Evolutionary conservation across 2,329 filamentous ascomycete species (phyloP).

Genomic region (Xylaria sp.): DNA sequence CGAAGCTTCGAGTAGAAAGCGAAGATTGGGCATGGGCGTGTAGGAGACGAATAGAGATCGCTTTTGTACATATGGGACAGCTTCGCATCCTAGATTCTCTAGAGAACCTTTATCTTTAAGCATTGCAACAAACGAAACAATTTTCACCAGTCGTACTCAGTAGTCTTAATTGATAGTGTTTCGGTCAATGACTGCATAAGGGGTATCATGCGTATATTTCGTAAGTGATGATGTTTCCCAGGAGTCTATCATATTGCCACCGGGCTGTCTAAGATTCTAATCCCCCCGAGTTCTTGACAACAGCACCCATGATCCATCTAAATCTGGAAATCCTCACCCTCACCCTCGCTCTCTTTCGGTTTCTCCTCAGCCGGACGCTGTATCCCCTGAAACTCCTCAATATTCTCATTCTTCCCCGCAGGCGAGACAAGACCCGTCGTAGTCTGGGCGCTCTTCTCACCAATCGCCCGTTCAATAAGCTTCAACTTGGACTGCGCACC

Average conservation of each 20-base stretch:
- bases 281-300: background rate
- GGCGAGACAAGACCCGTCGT: constrained; percentile 2
- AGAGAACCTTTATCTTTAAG: constrained; percentile 8
- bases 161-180: background rate
- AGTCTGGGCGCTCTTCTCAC: constrained; percentile 29
- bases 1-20: constrained; percentile 52
- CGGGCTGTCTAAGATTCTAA: background rate
- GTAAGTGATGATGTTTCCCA: background rate
- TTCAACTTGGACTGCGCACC: constrained; percentile 78
- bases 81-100: constrained; percentile 28
- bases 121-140: constrained; percentile 2
- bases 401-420: constrained; percentile 25
- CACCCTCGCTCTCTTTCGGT: background rate
- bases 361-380: constrained; percentile 5
- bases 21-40: constrained; percentile 16
- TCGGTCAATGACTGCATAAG: background rate
- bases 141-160: constrained; percentile 1
- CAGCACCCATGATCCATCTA: background rate
- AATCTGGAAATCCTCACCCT: background rate
- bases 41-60: constrained; percentile 10
- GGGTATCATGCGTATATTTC: background rate
- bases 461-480: constrained; percentile 68
- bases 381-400: constrained; percentile 26
- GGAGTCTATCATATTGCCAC: background rate
- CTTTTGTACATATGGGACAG: constrained; percentile 29